Evolutionary conservation across 2,329 filamentous ascomycete species (phyloP), one percentile per base, ranked within the genome.

Genomic region (Fusarium haematococcum): DNA sequence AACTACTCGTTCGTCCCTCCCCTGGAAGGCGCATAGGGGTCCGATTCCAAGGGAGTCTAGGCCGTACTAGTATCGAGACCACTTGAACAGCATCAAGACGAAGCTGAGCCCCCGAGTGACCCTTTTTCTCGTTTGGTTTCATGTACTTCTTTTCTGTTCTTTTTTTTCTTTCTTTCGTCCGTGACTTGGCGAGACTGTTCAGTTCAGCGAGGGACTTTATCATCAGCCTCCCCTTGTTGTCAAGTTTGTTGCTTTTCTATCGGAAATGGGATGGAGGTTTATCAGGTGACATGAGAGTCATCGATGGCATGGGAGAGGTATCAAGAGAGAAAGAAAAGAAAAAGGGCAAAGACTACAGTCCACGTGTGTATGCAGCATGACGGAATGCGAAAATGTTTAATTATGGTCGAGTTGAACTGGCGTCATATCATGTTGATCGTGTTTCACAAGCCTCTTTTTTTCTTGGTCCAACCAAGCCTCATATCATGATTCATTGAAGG

Each of bases 1-100:
- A 94, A 94, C 73, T 95, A 92, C 79, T 88, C 87, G 13, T 92
- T 90, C 77, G 86, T 88, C 41, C 84, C 85, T 66, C 85, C 87
- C 1, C 81, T 91, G 41, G 90, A 92, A 70, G 86, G 88, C 71
- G 84, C 87, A 71, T 89, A 81, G 70, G 41, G 25, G 27, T 18
- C 25, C 48, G 6, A 52, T 32, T n/a, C 48, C 48, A 27, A 37
- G 25, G 66, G 45, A 30, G 43, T 48, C 43, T 48, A 48, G 43
- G 23, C 23, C 43, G 20, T 48, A 23, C 2, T 25, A 48, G 43
- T 25, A 48, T 48, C 14, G 23, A 48, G 43, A 48, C 7, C 2
- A 70, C 39, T 52, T 20, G 23, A 67, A 43, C 66, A 59, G 27
- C 63, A 61, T 58, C 48, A 57, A 23, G 54, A 43, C 59, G 58